Evolutionary conservation across 208 protist genomes (phyloP).

Genomic region (Wallacemonas sp.): DNA sequence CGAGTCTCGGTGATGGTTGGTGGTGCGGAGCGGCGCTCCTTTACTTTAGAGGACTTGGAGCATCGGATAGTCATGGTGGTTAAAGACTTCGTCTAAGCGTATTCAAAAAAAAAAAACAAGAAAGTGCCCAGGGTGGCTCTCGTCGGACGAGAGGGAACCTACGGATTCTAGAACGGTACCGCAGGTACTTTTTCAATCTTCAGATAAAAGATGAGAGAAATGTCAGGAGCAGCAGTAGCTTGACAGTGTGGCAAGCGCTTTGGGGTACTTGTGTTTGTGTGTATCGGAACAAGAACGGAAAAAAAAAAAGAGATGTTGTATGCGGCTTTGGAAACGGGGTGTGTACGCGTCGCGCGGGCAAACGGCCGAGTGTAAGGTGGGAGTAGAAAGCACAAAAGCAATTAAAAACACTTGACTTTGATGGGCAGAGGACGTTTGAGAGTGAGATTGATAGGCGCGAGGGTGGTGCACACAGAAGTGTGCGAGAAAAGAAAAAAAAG

Average conservation of each 20-base stretch:
- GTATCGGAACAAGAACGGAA: neutral
- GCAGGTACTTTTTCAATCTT: neutral
- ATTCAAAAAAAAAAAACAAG: conserved; percentile 1
- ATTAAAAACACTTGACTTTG: neutral
- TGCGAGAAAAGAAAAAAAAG: conserved; percentile 1
- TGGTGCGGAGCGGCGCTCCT: conserved; percentile 6
- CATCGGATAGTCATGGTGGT: conserved; percentile 17
- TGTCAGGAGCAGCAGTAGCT: neutral
- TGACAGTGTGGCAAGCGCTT: too few species aligned
- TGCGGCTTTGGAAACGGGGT: too few species aligned
- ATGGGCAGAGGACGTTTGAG: neutral
- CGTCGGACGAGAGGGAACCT: neutral
- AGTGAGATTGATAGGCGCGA: too few species aligned
- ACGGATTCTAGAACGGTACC: too few species aligned
- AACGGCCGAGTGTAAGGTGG: neutral
- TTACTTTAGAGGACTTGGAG: conserved; percentile 16
- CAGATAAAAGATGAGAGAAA: conserved; percentile 18
- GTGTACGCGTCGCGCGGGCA: neutral
- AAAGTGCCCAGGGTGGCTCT: neutral
- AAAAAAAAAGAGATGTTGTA: conserved; percentile 12
- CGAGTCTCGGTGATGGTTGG: conserved; percentile 31
- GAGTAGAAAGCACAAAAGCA: neutral
- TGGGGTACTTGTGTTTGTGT: neutral
- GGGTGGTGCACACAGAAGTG: too few species aligned
- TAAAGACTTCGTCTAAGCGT: too few species aligned